These are phyloP conservation scores for Hortaea sp. DNA, from an alignment of 2,329 filamentous ascomycete genomes.

Conservation along the genomic window DNA sequence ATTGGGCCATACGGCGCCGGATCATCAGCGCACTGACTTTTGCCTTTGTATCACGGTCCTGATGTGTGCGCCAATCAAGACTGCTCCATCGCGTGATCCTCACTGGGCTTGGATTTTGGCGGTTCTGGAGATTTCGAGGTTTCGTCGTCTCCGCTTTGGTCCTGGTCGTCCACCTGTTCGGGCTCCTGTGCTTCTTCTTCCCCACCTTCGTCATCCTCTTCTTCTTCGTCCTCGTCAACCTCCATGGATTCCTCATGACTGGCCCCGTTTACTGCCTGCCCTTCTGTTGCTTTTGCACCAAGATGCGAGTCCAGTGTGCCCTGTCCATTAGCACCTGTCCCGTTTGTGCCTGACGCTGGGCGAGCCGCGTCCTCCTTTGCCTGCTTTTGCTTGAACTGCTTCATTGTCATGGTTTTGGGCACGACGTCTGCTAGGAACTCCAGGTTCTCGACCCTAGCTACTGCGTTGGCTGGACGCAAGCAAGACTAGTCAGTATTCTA, in stretches of 20 bases:
- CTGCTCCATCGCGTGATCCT: neutral
- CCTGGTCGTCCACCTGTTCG: neutral
- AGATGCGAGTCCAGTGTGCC: constrained; percentile 10
- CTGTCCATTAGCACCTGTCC: constrained; percentile 7
- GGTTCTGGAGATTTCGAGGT: neutral
- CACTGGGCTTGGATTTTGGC: neutral
- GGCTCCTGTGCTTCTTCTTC: neutral
- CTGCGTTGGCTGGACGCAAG: constrained; percentile 58
- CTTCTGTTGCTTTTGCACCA: constrained; percentile 7
- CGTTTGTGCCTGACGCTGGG: neutral
- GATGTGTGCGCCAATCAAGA: too few relatives aligned
- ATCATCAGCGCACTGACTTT: too few relatives aligned
- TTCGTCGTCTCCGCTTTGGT: neutral
- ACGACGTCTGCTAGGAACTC: constrained; percentile 90
- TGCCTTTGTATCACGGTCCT: too few relatives aligned
- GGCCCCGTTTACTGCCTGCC: constrained; percentile 14
- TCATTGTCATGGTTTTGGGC: constrained; percentile 73
- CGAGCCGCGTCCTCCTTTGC: constrained; percentile 14
- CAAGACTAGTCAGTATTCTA: neutral
- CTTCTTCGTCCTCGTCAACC: constrained; percentile 8
- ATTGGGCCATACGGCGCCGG: too few relatives aligned
- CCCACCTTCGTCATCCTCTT: neutral
- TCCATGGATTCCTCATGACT: constrained; percentile 14
- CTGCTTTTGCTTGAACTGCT: constrained; percentile 58
- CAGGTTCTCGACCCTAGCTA: constrained; percentile 81